A percentile compares a stretch with the other conserved stretches of the same genome.
Conservation (phyloP, 768 basidiomycete species). For the Termitomyces bulborhizus region DNA sequence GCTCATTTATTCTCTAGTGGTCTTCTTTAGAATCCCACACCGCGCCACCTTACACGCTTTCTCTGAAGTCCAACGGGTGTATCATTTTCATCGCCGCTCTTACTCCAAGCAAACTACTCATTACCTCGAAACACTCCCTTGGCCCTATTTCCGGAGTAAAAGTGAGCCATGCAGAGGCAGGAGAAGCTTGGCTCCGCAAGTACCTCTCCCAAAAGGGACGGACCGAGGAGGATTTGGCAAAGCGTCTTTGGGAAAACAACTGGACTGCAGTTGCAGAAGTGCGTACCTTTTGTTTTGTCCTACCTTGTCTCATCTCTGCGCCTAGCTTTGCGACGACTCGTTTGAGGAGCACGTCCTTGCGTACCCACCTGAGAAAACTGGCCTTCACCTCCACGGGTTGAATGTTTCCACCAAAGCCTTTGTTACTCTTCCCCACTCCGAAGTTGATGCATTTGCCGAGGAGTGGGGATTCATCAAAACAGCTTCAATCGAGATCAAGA, state of each 20-base stretch:
- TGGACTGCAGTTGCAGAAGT: conserved; percentile 94
- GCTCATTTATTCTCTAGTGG: conserved; percentile 50
- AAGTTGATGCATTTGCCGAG: conserved; percentile 74
- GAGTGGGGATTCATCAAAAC: conserved; percentile 94
- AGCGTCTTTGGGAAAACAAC: conserved; percentile 68
- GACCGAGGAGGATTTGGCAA: conserved; percentile 71
- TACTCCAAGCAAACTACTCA: conserved; percentile 62
- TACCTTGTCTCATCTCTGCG: background rate
- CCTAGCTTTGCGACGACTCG: conserved; percentile 90
- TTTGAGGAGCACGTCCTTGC: conserved; percentile 96
- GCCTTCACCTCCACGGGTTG: conserved; percentile 90
- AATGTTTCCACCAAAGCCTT: conserved; percentile 68
- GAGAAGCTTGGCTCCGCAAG: conserved; percentile 74
- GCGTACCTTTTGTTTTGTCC: conserved; percentile 13
- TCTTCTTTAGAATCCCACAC: conserved; percentile 62
- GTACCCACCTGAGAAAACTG: conserved; percentile 76
- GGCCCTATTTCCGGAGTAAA: conserved; percentile 42
- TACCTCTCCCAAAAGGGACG: conserved; percentile 58
- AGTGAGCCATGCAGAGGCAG: conserved; percentile 73
- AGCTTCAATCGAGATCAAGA: conserved; percentile 45
- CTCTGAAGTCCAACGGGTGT: conserved; percentile 94
- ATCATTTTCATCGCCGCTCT: conserved; percentile 93
- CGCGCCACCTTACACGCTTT: conserved; percentile 72
- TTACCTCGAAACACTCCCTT: conserved; percentile 91
- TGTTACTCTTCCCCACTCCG: conserved; percentile 57